Conservation (phyloP, 257 asterid genomes). For the Sherardia arvensis region DNA sequence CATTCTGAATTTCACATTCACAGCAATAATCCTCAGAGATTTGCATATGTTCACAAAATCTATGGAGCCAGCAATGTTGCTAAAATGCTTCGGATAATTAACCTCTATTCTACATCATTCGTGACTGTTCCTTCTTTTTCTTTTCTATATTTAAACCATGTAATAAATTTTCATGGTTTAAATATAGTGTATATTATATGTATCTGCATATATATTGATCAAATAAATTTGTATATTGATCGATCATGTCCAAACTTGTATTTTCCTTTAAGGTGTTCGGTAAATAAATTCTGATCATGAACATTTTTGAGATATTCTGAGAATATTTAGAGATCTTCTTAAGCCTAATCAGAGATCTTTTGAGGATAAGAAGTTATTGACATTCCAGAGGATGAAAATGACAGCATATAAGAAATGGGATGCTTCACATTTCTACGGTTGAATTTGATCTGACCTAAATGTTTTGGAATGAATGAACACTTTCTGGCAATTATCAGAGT, state of each 20-base stretch:
- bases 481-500: no score
- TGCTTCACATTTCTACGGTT: not conserved
- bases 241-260: not conserved
- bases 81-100: conserved; percentile 45
- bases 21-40: conserved; percentile 49
- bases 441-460: no score
- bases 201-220: not conserved
- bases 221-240: no score
- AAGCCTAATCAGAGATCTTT: not conserved
- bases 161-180: not conserved
- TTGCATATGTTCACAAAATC: conserved; percentile 50
- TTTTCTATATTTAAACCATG: not conserved
- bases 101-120: not conserved
- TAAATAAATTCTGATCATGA: no score
- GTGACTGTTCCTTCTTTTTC: not conserved
- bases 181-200: not conserved
- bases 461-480: not conserved
- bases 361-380: not conserved
- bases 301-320: no score
- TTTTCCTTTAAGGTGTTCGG: no score
- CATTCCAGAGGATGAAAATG: not conserved
- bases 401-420: not conserved
- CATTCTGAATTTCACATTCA: no score
- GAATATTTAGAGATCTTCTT: no score
- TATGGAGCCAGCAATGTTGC: conserved; percentile 67